Conservation (phyloP, 75 land plant genomes). For the Pinus tabuliformis region DNA sequence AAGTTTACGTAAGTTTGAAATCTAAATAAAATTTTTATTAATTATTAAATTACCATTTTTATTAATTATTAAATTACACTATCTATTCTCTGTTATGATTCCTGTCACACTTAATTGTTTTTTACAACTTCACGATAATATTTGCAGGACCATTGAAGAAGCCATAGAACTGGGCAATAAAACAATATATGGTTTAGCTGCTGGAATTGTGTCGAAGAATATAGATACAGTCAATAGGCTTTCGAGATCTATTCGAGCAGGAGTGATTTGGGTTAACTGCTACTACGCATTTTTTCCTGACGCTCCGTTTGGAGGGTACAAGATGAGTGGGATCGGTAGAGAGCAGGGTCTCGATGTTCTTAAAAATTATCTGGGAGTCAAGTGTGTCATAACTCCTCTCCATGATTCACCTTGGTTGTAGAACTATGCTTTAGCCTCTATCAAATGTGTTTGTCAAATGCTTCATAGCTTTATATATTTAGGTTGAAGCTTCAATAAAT, state of each 20-base stretch:
- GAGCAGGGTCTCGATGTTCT: constrained; percentile 63
- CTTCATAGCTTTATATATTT: too few relatives aligned
- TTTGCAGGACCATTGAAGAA: constrained; percentile 58
- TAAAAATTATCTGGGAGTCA: constrained; percentile 48
- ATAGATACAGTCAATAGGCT: constrained; percentile 60
- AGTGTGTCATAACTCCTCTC: constrained; percentile 69
- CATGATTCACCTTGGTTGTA: constrained; percentile 75
- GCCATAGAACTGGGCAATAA: constrained; percentile 62
- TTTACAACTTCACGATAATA: too few relatives aligned
- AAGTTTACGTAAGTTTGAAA: constrained; percentile 59
- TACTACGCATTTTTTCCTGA: constrained; percentile 46
- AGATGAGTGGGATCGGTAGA: constrained; percentile 75
- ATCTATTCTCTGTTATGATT: too few relatives aligned
- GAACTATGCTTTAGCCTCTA: background rate
- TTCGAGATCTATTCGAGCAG: constrained; percentile 60
- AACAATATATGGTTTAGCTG: constrained; percentile 71
- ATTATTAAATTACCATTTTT: too few relatives aligned
- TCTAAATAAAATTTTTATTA: too few relatives aligned
- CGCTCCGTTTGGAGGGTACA: constrained; percentile 80
- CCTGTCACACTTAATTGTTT: too few relatives aligned
- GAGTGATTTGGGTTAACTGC: constrained; percentile 73
- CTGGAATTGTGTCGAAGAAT: constrained; percentile 66
- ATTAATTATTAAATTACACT: too few relatives aligned
- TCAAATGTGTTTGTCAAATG: background rate
- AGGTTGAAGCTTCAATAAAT: too few relatives aligned